Evolutionary conservation across 2,329 filamentous ascomycete genomes (phyloP).

Genomic region (Teratosphaeria pseudoeucalypti): DNA sequence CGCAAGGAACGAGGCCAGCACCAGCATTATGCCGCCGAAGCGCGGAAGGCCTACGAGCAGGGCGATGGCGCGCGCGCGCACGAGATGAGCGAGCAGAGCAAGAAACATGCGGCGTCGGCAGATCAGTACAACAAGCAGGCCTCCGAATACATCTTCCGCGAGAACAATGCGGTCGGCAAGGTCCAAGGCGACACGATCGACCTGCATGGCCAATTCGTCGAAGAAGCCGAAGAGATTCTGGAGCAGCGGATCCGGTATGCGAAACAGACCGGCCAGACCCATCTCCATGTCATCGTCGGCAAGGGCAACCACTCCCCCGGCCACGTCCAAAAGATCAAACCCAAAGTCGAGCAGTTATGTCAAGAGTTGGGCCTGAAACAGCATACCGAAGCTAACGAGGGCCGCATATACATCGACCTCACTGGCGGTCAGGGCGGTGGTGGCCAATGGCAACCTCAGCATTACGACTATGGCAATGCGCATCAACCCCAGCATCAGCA

Average conservation of each 20-base stretch:
- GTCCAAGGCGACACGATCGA: constrained; percentile 79
- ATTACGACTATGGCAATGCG: constrained; percentile 35
- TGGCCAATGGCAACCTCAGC: constrained; percentile 28
- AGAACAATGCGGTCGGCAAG: constrained; percentile 73
- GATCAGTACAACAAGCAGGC: constrained; percentile 85
- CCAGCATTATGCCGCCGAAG: constrained; percentile 53
- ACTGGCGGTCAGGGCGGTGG: constrained; percentile 53
- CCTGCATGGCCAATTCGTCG: constrained; percentile 86
- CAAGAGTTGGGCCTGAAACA: constrained; percentile 73
- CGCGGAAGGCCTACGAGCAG: constrained; percentile 67
- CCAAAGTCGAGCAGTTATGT: constrained; percentile 82
- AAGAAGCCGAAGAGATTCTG: constrained; percentile 86
- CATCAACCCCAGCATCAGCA: constrained; percentile 23
- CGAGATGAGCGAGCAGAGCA: constrained; percentile 72
- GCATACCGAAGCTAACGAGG: constrained; percentile 77
- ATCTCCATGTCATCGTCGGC: constrained; percentile 91
- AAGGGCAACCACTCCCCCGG: constrained; percentile 79
- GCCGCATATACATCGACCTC: constrained; percentile 79
- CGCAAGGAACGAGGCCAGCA: constrained; percentile 71
- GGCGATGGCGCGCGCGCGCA: constrained; percentile 82
- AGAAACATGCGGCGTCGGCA: constrained; percentile 72
- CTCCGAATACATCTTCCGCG: constrained; percentile 86
- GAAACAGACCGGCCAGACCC: constrained; percentile 59
- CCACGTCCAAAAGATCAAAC: constrained; percentile 89
- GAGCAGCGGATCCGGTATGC: constrained; percentile 76